These are phyloP conservation scores for Jackrogersella multiformis DNA, from an alignment of 495 filamentous ascomycete species.

Conservation along the genomic window DNA sequence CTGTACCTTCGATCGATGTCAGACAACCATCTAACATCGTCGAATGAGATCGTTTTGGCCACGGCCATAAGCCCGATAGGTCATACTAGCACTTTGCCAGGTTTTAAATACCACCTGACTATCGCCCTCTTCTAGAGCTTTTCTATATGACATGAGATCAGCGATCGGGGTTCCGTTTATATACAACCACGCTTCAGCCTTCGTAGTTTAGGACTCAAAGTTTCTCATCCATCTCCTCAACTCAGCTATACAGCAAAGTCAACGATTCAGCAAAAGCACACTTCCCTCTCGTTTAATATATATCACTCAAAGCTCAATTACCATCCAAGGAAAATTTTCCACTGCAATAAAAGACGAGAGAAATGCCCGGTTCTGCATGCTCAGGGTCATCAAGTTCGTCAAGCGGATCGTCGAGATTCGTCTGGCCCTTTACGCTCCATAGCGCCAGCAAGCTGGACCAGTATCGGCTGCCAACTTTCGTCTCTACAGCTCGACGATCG, in stretches of 20 bases:
- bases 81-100: neutral
- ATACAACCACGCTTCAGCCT: neutral
- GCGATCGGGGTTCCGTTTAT: neutral
- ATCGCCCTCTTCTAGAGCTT: neutral
- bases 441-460: slow-evolving; percentile 16
- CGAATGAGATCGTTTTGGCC: neutral
- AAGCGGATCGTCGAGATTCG: neutral
- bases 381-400: slow-evolving; percentile 9
- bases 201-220: neutral
- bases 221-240: neutral
- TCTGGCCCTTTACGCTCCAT: slow-evolving; percentile 21
- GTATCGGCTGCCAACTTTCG: slow-evolving; percentile 17
- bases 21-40: neutral
- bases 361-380: neutral
- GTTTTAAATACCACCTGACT: slow-evolving; percentile 12
- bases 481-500: neutral
- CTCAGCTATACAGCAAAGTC: neutral
- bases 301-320: neutral
- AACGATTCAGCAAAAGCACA: neutral
- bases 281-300: neutral
- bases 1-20: neutral
- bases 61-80: neutral
- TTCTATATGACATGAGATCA: neutral
- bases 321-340: neutral
- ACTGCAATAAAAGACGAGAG: slow-evolving; percentile 6